Base-by-base conservation (phyloP, 352 stramenopile genomes). In the Nothophytophthora sp. region DNA sequence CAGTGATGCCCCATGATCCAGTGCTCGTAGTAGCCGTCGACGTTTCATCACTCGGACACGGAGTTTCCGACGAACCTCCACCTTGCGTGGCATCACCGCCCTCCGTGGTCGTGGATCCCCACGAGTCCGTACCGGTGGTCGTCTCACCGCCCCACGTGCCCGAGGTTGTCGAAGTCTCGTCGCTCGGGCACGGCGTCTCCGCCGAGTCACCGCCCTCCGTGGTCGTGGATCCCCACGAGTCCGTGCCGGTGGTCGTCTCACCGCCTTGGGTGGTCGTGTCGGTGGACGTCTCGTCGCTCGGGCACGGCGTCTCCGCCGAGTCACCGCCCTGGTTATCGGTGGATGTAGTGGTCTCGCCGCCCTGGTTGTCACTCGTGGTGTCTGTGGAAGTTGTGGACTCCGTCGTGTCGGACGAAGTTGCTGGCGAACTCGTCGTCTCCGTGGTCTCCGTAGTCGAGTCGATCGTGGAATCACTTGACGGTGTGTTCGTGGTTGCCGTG, bases 231-330 rank as follows among this genome's bases (percentile, higher is more conserved):
- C 12, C 40, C 40, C 23, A 36, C 8, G 40, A 37, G 37, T 23
- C 34, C 6, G 3, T 30, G n/a, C 15, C 36, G n/a, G 36, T 38
- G 28, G 8, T 13, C 28, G 28, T 33, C 28, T 8, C 8, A 33
- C 8, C 28, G 8, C 13, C 8, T 13, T 33, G 28, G 8, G 28
- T 33, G 28, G 28, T 33, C 19, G 39, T 44, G 25, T 50, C 39
- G 0, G 54, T 57, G 4, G 35, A 25, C 16, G 45, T 50, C 1
- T 55, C 36, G 9, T 19, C 16, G 18, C 52, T 63, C 8, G 59
- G 13, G 22, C 55, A 60, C n/a, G 55, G 55, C 16, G 41, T 39
- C n/a, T 59, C 35, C 0, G 49, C 29, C 1, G 49, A 52, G 24
- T 38, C 24, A 11, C 18, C 48, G 18, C 34, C 19, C 16, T 47